phyloP scores from a whole-genome alignment of 768 basidiomycete genomes.

The Mycena rosella region DNA sequence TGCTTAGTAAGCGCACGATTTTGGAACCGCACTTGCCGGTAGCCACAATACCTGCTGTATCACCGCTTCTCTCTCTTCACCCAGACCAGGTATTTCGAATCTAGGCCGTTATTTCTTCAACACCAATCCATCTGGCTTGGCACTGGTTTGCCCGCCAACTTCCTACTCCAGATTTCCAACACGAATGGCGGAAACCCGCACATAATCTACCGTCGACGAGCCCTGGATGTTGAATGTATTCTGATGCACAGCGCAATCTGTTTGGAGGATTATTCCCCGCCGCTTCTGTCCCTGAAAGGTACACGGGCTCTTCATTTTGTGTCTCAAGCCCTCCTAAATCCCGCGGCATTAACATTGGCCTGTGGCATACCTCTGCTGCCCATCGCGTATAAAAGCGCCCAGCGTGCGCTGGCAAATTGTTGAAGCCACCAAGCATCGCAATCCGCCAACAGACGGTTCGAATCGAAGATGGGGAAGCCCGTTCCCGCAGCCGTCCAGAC shows the following conservation, averaged over 20 bases:
- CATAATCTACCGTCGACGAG: background rate
- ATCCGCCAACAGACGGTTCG: no score
- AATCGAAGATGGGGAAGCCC: slow-evolving; percentile 4
- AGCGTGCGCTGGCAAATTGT: background rate
- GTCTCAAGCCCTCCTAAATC: background rate
- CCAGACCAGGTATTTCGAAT: no score
- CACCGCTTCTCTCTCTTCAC: no score
- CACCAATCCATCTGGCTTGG: no score
- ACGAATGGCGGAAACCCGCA: background rate
- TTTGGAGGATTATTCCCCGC: background rate
- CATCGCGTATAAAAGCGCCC: background rate
- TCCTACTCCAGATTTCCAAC: background rate
- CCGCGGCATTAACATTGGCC: background rate
- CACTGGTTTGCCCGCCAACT: background rate
- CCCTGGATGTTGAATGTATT: background rate
- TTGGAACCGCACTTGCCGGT: no score
- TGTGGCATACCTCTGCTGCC: background rate
- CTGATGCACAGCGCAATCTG: background rate
- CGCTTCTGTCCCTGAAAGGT: background rate
- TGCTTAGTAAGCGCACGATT: no score
- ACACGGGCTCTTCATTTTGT: background rate
- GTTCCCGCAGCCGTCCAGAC: background rate
- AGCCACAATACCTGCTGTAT: no score
- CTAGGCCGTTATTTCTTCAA: no score
- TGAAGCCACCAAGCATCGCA: no score